phyloP scores from a whole-genome alignment of 495 filamentous ascomycete genomes.

The Penicillium crystallinum region DNA sequence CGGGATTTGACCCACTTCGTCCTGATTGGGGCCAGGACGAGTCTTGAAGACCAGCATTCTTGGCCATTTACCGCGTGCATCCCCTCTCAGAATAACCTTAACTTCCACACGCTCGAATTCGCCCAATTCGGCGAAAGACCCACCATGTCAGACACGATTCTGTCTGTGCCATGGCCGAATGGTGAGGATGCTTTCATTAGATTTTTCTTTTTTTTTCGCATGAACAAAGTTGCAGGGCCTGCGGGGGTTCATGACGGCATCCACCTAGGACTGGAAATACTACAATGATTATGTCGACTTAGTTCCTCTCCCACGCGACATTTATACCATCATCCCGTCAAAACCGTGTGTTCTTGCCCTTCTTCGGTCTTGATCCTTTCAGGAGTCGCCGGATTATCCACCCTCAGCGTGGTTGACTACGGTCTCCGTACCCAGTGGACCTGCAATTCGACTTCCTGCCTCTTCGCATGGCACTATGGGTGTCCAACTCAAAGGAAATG shows the following conservation, averaged over 20 bases:
- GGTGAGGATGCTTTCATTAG: constrained; percentile 18
- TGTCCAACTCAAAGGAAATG: constrained; percentile 25
- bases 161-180: not conserved
- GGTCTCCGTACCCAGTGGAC: not conserved
- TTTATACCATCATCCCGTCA: constrained; percentile 1
- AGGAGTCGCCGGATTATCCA: constrained; percentile 12
- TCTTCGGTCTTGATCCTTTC: constrained; percentile 4
- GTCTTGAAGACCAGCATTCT: constrained; percentile 8
- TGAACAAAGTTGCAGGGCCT: constrained; percentile 1
- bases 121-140: constrained; percentile 24
- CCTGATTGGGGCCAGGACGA: not conserved
- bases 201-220: not conserved
- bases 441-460: not conserved
- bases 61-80: constrained; percentile 14
- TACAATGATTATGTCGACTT: constrained; percentile 10
- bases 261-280: constrained; percentile 10
- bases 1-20: constrained; percentile 2
- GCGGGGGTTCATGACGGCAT: constrained; percentile 30
- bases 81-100: constrained; percentile 4
- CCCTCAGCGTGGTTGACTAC: constrained; percentile 12
- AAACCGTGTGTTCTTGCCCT: not conserved
- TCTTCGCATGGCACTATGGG: constrained; percentile 24
- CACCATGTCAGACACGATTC: constrained; percentile 10
- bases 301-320: constrained; percentile 6
- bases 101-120: not conserved